Base-by-base conservation (phyloP, 352 stramenopile species). In the Nothophytophthora sp. region DNA sequence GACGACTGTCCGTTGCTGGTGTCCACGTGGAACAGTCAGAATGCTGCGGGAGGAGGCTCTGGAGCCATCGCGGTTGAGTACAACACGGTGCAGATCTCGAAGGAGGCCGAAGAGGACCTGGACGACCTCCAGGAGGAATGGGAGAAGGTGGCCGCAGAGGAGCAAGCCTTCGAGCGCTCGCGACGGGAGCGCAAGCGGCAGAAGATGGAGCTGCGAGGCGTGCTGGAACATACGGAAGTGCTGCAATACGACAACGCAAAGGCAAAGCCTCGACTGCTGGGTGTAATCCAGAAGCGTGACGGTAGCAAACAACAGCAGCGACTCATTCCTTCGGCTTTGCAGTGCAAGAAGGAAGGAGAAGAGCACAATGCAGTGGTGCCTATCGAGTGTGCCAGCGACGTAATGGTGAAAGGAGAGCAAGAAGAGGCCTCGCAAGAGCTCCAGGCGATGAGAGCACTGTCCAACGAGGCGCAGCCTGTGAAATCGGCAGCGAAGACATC, bases 31-130 rank as follows among this genome's bases (percentile, higher is more conserved):
- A 77, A 76, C 28, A 76, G 70, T 12, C 76, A 76, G 30, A 75
- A 56, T 16, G 77, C 77, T 12, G 56, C 58, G 23, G 63, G 53
- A 27, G 74, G 65, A 19, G 59, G 50, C 6, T 42, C 32, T 1
- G 44, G 50, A 18, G 55, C 55, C 20, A 50, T 34, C 46, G 52
- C 54, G 37, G 30, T 63, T 3, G 81, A 90, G 64, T 92, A 92
- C 58, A 90, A 88, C 38, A 92, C 81, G 3, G 60, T 92, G 4
- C 77, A 90, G 44, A 92, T 92, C 45, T 90, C 79, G 6, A 92
- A 92, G 53, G 81, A 92, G 39, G 81, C 81, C 6, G 70, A 85
- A 39, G 81, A 92, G 70, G 79, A 92, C 4, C 45, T 90, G 6
- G 70, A 90, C 23, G 81, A 92, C 24, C 60, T 73, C 30, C 73